A percentile compares a stretch with the other conserved stretches of the same genome.
phyloP scores from a whole-genome alignment of 805 yeast species.

The Lipomyces orientalis region DNA sequence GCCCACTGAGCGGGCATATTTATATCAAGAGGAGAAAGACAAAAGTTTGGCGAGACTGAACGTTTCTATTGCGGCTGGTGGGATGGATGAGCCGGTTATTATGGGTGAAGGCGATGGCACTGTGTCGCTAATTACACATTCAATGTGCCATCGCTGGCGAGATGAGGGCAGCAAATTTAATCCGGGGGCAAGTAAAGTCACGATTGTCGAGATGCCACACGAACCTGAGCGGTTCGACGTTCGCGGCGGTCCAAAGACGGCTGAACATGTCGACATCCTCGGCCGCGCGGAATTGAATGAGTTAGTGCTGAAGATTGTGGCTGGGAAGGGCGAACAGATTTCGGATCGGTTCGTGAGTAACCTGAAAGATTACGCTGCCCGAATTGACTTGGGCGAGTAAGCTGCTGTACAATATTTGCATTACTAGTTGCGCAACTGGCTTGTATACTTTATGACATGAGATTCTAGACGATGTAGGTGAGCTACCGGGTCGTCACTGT shows the following conservation, averaged over 20 bases:
- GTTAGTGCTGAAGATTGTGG: constrained; percentile 76
- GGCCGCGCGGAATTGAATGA: constrained; percentile 95
- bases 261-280: constrained; percentile 95
- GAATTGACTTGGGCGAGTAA: constrained; percentile 54
- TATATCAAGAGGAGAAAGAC: constrained; percentile 72
- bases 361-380: constrained; percentile 64
- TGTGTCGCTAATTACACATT: constrained; percentile 80
- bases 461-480: not conserved
- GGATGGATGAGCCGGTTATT: constrained; percentile 60
- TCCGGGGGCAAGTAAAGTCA: constrained; percentile 77
- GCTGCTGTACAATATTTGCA: not conserved
- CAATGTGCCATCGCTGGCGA: constrained; percentile 92
- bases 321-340: constrained; percentile 77
- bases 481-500: not conserved
- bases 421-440: not conserved
- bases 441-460: not conserved
- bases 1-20: constrained; percentile 92
- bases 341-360: constrained; percentile 63
- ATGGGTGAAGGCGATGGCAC: constrained; percentile 97
- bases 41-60: constrained; percentile 60
- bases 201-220: constrained; percentile 86
- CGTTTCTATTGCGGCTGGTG: constrained; percentile 66
- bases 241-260: constrained; percentile 96
- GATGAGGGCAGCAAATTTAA: constrained; percentile 65
- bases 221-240: constrained; percentile 94